Evolutionary conservation across 2,329 filamentous ascomycete genomes (phyloP), one percentile per base, ranked within the genome.

Genomic region (Trichoderma sp.): DNA sequence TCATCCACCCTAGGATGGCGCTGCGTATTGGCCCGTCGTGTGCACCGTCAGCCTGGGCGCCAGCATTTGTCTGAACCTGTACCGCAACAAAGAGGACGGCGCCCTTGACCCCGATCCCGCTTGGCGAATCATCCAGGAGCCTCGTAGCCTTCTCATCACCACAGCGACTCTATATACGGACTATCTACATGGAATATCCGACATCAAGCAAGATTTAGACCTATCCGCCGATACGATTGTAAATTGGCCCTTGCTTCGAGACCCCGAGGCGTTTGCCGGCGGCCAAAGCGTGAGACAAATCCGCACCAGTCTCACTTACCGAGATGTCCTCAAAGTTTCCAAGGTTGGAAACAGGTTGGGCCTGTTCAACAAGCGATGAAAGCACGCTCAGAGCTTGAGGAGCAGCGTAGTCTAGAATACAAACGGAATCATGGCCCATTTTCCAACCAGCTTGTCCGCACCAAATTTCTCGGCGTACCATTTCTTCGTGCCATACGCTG

Each of bases 31-130:
- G 76, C 92, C 92, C 1, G 89, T 96, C 16, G 95, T 97, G 14
- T 96, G 93, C 72, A 98, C 96, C 1, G 90, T 98, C 72, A 97
- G 93, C 80, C 82, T 99, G 8, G 93, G 93, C 0, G 88, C 88
- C 11, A 88, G 88, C 59, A 83, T 97, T 10, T 93, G 95, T 69
- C 83, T 98, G 63, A 90, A 97, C 74, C 83, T 98, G 16, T 89
- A 92, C 77, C 84, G 84, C 73, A 90, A 86, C 78, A 88, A 85
- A 70, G 84, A 86, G 10, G 86, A 88, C 68, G 87, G 86, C n/a
- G 83, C 87, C 77, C 71, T 91, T 70, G 83, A 85, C 71, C 77
- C 79, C 14, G 78, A 80, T 43, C 86, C 84, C 19, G 80, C 80
- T 2, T 86, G 82, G 83, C 84, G 84, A 72, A 85, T 97, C 67